Base-by-base conservation (phyloP, 2,329 filamentous ascomycete genomes). In the Zelopaecilomyces penicillatus region DNA sequence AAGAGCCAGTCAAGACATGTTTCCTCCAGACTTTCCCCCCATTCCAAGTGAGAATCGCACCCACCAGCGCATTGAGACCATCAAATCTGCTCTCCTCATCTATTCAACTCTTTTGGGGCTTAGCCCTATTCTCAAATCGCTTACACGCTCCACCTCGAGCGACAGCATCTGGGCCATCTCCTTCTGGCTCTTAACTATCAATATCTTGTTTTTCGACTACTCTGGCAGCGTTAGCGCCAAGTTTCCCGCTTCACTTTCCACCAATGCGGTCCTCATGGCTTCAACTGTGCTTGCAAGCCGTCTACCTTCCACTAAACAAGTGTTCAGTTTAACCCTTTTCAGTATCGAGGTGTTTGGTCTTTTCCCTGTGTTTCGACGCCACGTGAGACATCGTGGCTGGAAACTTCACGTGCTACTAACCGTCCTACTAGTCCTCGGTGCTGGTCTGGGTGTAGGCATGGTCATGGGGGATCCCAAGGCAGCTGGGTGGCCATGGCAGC, bases 141-240 rank as follows among this genome's bases (percentile, higher is more conserved):
- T 98, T n/a, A 98, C 93, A 1, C 79, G 78, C 41, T 96, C 90
- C 5, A 97, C 91, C 4, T 91, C 87, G 6, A 85, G 80, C 45
- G 93, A 98, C 72, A 93, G 85, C 37, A 98, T 98, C 61, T 98
- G 93, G 93, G 88, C 93, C 46, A 85, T 98, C 71, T 93, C 87
- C 41, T 90, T 87, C 58, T 93, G 89, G 82, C 75, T 98, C 37
- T 79, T 98, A 50, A 79, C 86, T 57, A 91, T 96, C 66, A 98
- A 98, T 64, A 88, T 97, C 50, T 94, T 95, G 66, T 96, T 94
- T 63, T 97, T 96, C 60, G 93, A 98, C 71, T 98, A 98, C 64
- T 87, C 87, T 8, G 85, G 86, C 35, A 76, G 78, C 31, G 66
- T 79, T 26, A 71, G 71, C 27, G 66, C 63, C 47, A 84, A 82